Percentiles rank a stretch among this genome's conserved stretches.
These are phyloP conservation scores for Catharanthus roseus DNA, from an alignment of 257 asterid species.

Conservation along the genomic window DNA sequence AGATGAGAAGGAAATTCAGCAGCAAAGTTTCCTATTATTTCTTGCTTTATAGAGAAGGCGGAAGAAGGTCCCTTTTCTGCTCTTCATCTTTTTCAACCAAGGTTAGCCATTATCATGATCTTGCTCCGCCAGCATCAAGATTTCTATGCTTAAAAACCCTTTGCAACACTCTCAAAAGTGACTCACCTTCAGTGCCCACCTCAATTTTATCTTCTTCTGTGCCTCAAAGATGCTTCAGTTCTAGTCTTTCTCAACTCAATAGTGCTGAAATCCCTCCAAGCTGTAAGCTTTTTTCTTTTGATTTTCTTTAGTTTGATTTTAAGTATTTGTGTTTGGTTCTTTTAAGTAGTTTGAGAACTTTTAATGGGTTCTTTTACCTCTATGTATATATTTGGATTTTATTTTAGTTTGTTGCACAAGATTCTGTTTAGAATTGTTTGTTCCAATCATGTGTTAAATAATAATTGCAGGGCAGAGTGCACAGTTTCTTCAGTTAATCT, in stretches of 20 bases:
- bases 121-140: slow-evolving; percentile 16
- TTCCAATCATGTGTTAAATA: background rate
- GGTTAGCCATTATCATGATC: slow-evolving; percentile 14
- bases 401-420: background rate
- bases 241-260: slow-evolving; percentile 14
- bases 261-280: background rate
- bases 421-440: background rate
- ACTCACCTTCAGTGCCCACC: slow-evolving; percentile 20
- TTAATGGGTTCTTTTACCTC: no score
- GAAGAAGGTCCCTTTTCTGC: slow-evolving; percentile 3
- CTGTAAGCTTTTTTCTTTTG: background rate
- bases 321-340: background rate
- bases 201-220: slow-evolving; percentile 22
- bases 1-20: slow-evolving; percentile 7
- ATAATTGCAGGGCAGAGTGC: background rate
- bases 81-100: slow-evolving; percentile 9
- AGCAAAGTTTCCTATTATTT: slow-evolving; percentile 5
- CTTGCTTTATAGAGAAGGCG: slow-evolving; percentile 2
- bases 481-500: background rate
- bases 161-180: slow-evolving; percentile 8
- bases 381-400: background rate
- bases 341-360: no score
- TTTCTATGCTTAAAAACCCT: slow-evolving; percentile 12
- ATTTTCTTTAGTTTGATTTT: background rate
- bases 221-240: slow-evolving; percentile 28